phyloP scores from a whole-genome alignment of 1,284 basidiomycete species.

The Cutaneotrichosporon cavernicola region DNA sequence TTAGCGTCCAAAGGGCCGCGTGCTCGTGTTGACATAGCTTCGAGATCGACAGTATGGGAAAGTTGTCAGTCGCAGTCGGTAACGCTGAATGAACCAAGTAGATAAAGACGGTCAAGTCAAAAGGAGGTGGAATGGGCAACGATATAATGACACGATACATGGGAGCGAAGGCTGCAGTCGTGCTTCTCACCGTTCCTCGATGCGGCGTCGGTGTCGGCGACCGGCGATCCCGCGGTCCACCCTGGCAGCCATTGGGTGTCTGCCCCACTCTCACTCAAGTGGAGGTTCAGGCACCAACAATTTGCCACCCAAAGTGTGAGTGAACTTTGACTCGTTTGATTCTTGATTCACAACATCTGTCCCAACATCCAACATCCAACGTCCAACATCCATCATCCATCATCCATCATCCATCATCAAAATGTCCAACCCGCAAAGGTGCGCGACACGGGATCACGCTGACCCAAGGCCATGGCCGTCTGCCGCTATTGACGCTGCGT shows the following conservation, averaged over 20 bases:
- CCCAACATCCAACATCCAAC: too few species aligned
- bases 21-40: too few species aligned
- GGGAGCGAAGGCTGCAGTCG: neutral
- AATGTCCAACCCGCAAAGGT: constrained; percentile 19
- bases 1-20: too few species aligned
- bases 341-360: too few species aligned
- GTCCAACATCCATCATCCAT: neutral
- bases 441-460: neutral
- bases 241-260: neutral
- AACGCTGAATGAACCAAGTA: too few species aligned
- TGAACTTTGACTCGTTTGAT: too few species aligned
- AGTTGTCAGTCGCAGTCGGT: too few species aligned
- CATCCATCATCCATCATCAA: constrained; percentile 11
- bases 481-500: constrained; percentile 44
- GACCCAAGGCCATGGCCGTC: constrained; percentile 35
- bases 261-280: neutral
- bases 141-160: too few species aligned
- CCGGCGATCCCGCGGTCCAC: neutral
- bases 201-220: neutral
- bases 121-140: too few species aligned
- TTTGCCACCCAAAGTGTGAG: neutral
- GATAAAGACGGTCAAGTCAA: too few species aligned
- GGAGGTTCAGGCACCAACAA: neutral
- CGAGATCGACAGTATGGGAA: too few species aligned
- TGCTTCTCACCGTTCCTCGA: neutral